Conservation (phyloP, 2,329 filamentous ascomycete species). For the Penicillium italicum region DNA sequence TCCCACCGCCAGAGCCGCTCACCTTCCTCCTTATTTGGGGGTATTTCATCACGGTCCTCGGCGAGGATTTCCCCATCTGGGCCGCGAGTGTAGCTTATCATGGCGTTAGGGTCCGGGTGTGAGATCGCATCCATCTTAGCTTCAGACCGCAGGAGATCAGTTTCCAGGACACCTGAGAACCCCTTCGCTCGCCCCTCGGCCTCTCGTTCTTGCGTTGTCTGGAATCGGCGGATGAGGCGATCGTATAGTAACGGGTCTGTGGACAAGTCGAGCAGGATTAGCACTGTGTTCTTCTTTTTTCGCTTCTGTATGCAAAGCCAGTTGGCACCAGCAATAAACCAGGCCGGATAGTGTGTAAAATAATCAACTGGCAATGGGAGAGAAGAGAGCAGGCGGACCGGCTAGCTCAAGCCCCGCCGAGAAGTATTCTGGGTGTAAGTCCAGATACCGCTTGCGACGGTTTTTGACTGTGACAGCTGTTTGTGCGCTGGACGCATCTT, state of each 20-base stretch:
- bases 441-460: constrained; percentile 71
- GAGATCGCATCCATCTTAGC: constrained; percentile 64
- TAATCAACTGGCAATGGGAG: constrained; percentile 17
- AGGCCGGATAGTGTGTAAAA: neutral
- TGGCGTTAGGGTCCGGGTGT: constrained; percentile 51
- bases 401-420: constrained; percentile 59
- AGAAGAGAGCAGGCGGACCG: constrained; percentile 45
- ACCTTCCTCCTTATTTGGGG: constrained; percentile 63
- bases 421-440: constrained; percentile 70
- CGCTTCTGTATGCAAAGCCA: constrained; percentile 9
- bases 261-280: constrained; percentile 24
- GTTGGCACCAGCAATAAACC: constrained; percentile 2
- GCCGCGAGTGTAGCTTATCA: constrained; percentile 50
- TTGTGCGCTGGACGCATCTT: constrained; percentile 25
- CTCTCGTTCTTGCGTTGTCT: constrained; percentile 68
- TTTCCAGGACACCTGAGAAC: constrained; percentile 73
- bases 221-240: constrained; percentile 71
- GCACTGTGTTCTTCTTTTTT: constrained; percentile 17
- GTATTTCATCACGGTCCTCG: constrained; percentile 57
- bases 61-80: constrained; percentile 55
- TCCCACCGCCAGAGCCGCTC: constrained; percentile 66
- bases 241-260: constrained; percentile 78
- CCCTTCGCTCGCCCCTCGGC: constrained; percentile 70
- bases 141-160: constrained; percentile 72
- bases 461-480: constrained; percentile 61